Evolutionary conservation across 192 early-diverging fungal genomes (phyloP).

Genomic region (Chytriomyces confervae): DNA sequence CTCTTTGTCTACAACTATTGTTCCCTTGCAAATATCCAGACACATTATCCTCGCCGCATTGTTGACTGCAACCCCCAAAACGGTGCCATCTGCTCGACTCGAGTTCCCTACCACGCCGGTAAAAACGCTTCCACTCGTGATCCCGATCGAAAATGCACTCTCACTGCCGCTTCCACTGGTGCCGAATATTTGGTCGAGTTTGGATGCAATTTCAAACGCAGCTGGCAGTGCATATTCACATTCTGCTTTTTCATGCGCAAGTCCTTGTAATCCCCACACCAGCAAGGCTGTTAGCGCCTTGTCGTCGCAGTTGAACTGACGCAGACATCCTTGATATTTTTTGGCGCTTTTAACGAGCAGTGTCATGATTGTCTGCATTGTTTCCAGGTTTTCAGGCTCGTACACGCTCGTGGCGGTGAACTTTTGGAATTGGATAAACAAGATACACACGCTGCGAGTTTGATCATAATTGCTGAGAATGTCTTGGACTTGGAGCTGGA

Average conservation of each 20-base stretch:
- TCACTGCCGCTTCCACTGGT: neutral
- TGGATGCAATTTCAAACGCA: slow-evolving; percentile 17
- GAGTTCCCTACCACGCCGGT: slow-evolving; percentile 21
- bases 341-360: slow-evolving; percentile 13
- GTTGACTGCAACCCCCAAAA: slow-evolving; percentile 41
- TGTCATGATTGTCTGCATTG: neutral
- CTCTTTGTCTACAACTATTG: neutral
- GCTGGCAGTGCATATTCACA: slow-evolving; percentile 9
- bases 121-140: slow-evolving; percentile 26
- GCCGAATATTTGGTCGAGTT: neutral
- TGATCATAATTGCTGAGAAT: slow-evolving; percentile 18
- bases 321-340: slow-evolving; percentile 20
- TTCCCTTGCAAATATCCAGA: slow-evolving; percentile 22
- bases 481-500: neutral
- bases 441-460: slow-evolving; percentile 10
- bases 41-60: slow-evolving; percentile 28
- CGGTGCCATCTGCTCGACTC: slow-evolving; percentile 15
- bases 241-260: slow-evolving; percentile 36
- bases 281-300: slow-evolving; percentile 36
- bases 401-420: slow-evolving; percentile 6
- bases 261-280: slow-evolving; percentile 29
- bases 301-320: slow-evolving; percentile 40
- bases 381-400: slow-evolving; percentile 10
- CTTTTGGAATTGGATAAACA: slow-evolving; percentile 25
- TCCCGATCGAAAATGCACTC: slow-evolving; percentile 14